These are phyloP conservation scores for Heritiera littoralis DNA, from an alignment of 345 rosid species.

Conservation along the genomic window DNA sequence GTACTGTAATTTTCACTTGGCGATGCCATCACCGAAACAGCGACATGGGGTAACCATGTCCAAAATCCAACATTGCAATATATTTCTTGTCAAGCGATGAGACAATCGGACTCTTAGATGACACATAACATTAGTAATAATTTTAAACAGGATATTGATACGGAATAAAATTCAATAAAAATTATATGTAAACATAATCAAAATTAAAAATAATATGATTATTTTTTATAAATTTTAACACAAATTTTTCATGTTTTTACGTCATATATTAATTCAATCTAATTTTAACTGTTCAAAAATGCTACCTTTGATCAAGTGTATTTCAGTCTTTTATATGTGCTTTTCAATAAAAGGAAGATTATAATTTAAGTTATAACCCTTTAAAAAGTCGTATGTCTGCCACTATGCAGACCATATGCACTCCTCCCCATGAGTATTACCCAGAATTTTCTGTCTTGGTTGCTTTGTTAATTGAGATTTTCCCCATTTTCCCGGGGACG, in stretches of 20 bases:
- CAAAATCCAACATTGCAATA: not conserved
- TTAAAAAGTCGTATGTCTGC: conserved; percentile 11
- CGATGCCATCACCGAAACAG: not conserved
- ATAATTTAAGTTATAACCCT: not conserved
- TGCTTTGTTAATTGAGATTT: not conserved
- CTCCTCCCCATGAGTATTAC: not conserved
- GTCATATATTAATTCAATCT: too few relatives aligned
- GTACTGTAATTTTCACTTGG: not conserved
- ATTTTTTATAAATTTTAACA: too few relatives aligned
- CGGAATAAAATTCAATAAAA: too few relatives aligned
- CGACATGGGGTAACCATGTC: not conserved
- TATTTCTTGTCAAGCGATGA: not conserved
- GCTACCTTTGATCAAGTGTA: not conserved
- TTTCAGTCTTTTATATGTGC: too few relatives aligned
- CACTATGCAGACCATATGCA: conserved; percentile 20
- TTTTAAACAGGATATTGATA: too few relatives aligned
- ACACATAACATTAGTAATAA: not conserved
- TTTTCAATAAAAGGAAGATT: too few relatives aligned
- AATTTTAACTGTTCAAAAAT: too few relatives aligned
- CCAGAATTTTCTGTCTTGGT: not conserved
- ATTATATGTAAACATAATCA: too few relatives aligned
- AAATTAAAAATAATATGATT: too few relatives aligned
- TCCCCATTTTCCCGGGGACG: too few relatives aligned
- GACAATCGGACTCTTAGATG: not conserved
- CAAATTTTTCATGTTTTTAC: too few relatives aligned